These are phyloP conservation scores for Rubroshorea leprosula DNA, from an alignment of 345 rosid species.

Conservation along the genomic window DNA sequence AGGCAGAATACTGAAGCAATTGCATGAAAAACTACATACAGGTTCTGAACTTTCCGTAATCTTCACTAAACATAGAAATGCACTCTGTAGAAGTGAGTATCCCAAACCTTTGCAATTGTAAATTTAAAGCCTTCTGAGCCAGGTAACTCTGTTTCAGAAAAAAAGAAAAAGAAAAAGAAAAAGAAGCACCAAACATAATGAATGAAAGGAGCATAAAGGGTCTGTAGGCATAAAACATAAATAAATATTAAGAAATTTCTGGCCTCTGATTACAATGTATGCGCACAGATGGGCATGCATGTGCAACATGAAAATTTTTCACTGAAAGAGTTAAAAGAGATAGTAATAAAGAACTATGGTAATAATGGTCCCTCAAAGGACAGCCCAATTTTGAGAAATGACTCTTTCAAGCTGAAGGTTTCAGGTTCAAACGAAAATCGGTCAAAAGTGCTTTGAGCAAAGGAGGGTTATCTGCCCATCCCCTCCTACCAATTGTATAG, in stretches of 20 bases:
- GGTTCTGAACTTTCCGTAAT: constrained; percentile 61
- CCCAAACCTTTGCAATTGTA: constrained; percentile 68
- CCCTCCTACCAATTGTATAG: no score
- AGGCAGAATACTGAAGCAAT: constrained; percentile 3
- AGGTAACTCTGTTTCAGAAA: constrained; percentile 56
- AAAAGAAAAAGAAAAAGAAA: constrained; percentile 8
- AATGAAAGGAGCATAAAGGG: no score
- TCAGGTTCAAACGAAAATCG: no score
- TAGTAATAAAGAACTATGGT: background rate
- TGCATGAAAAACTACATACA: constrained; percentile 36
- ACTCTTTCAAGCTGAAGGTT: no score
- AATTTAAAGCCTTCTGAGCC: constrained; percentile 63
- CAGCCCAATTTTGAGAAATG: no score
- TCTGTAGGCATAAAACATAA: no score
- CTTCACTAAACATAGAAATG: constrained; percentile 58
- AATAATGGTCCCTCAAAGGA: no score
- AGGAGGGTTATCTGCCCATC: no score
- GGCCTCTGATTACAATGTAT: background rate
- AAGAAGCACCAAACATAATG: no score
- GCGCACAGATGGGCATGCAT: constrained; percentile 8
- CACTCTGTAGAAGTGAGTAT: constrained; percentile 47
- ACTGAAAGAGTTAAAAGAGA: background rate
- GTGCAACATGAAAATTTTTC: constrained; percentile 18
- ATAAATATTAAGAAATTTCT: background rate
- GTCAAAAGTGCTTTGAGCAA: no score